A percentile compares a stretch with the other conserved stretches of the same genome.
Conservation (phyloP, 2,329 filamentous ascomycete genomes). For the Pseudonectria buxi region DNA sequence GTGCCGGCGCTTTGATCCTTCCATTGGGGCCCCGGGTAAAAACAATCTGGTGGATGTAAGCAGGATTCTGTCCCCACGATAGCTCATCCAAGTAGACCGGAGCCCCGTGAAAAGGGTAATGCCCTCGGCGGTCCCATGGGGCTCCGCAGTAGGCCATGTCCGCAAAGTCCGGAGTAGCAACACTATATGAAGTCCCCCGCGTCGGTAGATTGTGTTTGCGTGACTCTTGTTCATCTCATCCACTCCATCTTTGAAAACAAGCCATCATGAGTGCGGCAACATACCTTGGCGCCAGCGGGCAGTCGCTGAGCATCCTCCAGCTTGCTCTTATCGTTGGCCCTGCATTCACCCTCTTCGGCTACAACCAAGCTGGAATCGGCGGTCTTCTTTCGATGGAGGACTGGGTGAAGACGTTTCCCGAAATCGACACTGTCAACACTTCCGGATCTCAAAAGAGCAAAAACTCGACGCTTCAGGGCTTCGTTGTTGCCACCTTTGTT, state of each 20-base stretch:
- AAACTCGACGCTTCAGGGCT: conserved; percentile 39
- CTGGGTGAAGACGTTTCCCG: conserved; percentile 46
- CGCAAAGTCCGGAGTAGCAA: conserved; percentile 1
- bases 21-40: conserved; percentile 3
- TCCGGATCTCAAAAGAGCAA: conserved; percentile 24
- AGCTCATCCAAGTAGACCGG: conserved; percentile 3
- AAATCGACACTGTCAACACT: conserved; percentile 44
- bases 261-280: conserved; percentile 3
- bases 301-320: conserved; percentile 19
- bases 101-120: not conserved
- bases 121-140: conserved; percentile 6
- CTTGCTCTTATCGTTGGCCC: conserved; percentile 36
- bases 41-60: not conserved
- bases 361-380: conserved; percentile 64
- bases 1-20: not conserved
- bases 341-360: conserved; percentile 40
- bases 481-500: conserved; percentile 42
- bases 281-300: conserved; percentile 7
- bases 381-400: conserved; percentile 59
- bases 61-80: conserved; percentile 4
- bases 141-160: conserved; percentile 5
- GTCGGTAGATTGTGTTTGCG: not conserved
- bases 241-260: not conserved
- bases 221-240: not conserved
- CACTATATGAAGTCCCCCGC: conserved; percentile 3